Percentiles rank a stretch among this genome's conserved stretches.
These are phyloP conservation scores for Arthroderma uncinatum DNA, from an alignment of 2,329 filamentous ascomycete species.

Conservation along the genomic window DNA sequence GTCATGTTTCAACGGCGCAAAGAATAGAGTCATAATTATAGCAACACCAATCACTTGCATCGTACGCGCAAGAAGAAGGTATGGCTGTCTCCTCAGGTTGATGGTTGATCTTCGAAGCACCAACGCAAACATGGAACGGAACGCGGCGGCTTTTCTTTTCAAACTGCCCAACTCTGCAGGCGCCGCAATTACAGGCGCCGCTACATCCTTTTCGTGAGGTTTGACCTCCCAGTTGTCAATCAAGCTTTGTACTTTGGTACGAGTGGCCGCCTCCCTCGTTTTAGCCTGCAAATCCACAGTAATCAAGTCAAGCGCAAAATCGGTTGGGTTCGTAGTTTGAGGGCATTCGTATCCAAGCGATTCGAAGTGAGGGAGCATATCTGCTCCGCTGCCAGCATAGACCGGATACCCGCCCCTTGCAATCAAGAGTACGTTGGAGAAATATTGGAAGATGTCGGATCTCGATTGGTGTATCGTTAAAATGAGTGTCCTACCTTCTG, in stretches of 20 bases:
- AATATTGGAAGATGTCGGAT: conserved; percentile 59
- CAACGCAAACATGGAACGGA: conserved; percentile 53
- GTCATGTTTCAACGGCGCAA: conserved; percentile 57
- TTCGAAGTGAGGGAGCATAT: conserved; percentile 57
- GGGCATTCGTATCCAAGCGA: conserved; percentile 54
- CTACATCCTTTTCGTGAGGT: conserved; percentile 16
- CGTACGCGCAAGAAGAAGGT: conserved; percentile 51
- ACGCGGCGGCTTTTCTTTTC: conserved; percentile 50
- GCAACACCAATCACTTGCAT: conserved; percentile 57
- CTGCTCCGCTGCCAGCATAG: conserved; percentile 51
- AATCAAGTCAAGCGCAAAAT: conserved; percentile 66
- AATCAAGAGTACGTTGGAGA: conserved; percentile 60
- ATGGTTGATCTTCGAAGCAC: conserved; percentile 56
- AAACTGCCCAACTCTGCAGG: conserved; percentile 63
- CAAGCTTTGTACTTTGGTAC: conserved; percentile 50
- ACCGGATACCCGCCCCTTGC: conserved; percentile 58
- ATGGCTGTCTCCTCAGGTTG: conserved; percentile 57
- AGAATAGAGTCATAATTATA: conserved; percentile 56
- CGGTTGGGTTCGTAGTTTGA: conserved; percentile 60
- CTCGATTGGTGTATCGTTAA: conserved; percentile 70
- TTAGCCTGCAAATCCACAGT: conserved; percentile 62
- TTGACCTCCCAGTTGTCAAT: conserved; percentile 47
- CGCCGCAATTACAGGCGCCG: conserved; percentile 44
- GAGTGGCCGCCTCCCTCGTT: conserved; percentile 49
- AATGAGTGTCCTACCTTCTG: conserved; percentile 62